Conservation (phyloP, 2,329 filamentous ascomycete genomes). For the Elsinoe fawcettii region DNA sequence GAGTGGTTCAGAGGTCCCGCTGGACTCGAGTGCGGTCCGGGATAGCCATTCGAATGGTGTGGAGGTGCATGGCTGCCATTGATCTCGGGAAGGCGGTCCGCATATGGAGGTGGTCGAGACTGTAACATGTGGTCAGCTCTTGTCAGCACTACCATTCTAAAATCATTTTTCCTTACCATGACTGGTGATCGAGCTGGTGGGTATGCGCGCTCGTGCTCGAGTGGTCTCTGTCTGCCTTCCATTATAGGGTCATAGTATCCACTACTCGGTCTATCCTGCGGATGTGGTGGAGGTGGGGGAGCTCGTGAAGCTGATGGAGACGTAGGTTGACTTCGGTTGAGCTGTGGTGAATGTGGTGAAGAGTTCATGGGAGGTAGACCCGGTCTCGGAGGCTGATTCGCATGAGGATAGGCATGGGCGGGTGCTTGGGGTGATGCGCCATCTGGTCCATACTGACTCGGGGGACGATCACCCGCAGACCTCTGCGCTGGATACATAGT, state of each 20-base stretch:
- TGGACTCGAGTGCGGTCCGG: not conserved
- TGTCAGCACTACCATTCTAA: not conserved
- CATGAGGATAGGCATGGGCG: constrained; percentile 29
- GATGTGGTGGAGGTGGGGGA: constrained; percentile 22
- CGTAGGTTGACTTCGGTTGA: constrained; percentile 29
- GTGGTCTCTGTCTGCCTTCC: constrained; percentile 33
- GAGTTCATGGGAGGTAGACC: constrained; percentile 21
- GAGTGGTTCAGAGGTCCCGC: constrained; percentile 9
- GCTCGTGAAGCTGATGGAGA: constrained; percentile 31
- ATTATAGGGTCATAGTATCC: constrained; percentile 45
- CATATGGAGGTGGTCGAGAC: constrained; percentile 5
- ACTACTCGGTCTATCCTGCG: constrained; percentile 34
- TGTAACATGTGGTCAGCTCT: not conserved
- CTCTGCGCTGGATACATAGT: constrained; percentile 16
- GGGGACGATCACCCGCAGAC: not conserved
- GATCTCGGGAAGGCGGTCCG: not conserved
- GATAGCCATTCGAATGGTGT: constrained; percentile 3
- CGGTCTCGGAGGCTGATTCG: constrained; percentile 24
- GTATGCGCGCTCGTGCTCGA: constrained; percentile 32
- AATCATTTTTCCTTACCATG: constrained; percentile 20
- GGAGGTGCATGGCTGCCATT: not conserved
- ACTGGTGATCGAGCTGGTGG: constrained; percentile 27
- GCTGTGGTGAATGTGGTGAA: constrained; percentile 24
- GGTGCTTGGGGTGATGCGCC: constrained; percentile 29
- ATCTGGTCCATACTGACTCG: constrained; percentile 16